Conservation (phyloP, 495 filamentous ascomycete species). For the Trichoderma reesei region DNA sequence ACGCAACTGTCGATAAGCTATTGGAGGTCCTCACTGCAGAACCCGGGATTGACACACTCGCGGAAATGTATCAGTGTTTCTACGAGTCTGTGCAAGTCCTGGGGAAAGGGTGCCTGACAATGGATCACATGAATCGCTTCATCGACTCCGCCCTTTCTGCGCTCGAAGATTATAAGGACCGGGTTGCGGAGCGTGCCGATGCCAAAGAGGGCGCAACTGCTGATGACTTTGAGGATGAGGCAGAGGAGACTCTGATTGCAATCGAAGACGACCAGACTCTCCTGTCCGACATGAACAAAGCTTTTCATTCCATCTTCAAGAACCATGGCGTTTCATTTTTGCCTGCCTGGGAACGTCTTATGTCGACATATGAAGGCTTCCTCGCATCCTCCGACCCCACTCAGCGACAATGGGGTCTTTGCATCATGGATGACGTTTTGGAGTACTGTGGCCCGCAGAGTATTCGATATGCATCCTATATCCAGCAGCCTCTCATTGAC, state of each 20-base stretch:
- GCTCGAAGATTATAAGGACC: constrained; percentile 81
- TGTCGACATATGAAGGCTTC: constrained; percentile 75
- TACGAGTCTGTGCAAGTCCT: constrained; percentile 97
- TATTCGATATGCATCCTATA: constrained; percentile 71
- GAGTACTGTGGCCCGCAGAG: constrained; percentile 88
- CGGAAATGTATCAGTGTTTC: constrained; percentile 99
- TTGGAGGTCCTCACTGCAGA: constrained; percentile 92
- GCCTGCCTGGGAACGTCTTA: constrained; percentile 72
- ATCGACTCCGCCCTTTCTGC: constrained; percentile 74
- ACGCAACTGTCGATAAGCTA: constrained; percentile 74
- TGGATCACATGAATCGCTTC: constrained; percentile 72
- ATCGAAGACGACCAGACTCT: constrained; percentile 97
- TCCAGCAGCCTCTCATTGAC: constrained; percentile 72
- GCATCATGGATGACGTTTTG: constrained; percentile 96
- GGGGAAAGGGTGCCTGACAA: constrained; percentile 68
- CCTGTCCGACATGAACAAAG: constrained; percentile 99
- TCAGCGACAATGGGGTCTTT: constrained; percentile 95
- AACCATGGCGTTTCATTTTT: constrained; percentile 81
- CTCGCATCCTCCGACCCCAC: constrained; percentile 77
- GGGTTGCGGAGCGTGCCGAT: constrained; percentile 69
- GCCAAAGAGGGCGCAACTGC: constrained; percentile 58
- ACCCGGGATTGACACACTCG: constrained; percentile 89
- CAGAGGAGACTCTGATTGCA: constrained; percentile 72
- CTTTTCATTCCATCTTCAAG: constrained; percentile 98
- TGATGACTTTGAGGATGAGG: constrained; percentile 78